Evolutionary conservation across 306 rosid species (phyloP).

Genomic region (Fagus sylvatica): DNA sequence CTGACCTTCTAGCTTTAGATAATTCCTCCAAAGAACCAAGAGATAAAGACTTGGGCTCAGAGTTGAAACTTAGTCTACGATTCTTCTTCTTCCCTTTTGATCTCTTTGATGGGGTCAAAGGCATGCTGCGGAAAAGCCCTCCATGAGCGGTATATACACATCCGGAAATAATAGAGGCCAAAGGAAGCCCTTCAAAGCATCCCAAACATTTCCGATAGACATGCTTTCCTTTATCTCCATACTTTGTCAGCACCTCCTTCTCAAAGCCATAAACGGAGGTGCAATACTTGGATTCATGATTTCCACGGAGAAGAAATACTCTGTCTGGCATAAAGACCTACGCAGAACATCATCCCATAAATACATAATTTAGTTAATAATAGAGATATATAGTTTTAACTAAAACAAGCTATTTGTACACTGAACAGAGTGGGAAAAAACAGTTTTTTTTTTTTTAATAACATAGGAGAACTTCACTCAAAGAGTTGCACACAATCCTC

Average conservation of each 20-base stretch:
- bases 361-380: neutral
- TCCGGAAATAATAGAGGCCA: conserved; percentile 75
- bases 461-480: too few species aligned
- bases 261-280: conserved; percentile 92
- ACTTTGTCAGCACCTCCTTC: conserved; percentile 76
- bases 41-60: conserved; percentile 44
- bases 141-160: conserved; percentile 89
- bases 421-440: neutral
- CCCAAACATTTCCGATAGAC: conserved; percentile 85
- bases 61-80: conserved; percentile 52
- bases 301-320: conserved; percentile 73
- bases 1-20: conserved; percentile 70
- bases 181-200: conserved; percentile 91
- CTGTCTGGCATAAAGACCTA: conserved; percentile 63
- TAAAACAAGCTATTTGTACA: neutral
- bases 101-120: conserved; percentile 61
- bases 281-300: conserved; percentile 88
- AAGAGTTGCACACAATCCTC: too few species aligned
- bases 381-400: neutral
- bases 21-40: conserved; percentile 82
- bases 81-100: conserved; percentile 77
- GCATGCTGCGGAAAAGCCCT: conserved; percentile 75
- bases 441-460: neutral
- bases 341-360: conserved; percentile 22
- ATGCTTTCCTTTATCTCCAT: conserved; percentile 77